Base-by-base conservation (phyloP, 2,329 filamentous ascomycete species). In the Leptographium flavum region DNA sequence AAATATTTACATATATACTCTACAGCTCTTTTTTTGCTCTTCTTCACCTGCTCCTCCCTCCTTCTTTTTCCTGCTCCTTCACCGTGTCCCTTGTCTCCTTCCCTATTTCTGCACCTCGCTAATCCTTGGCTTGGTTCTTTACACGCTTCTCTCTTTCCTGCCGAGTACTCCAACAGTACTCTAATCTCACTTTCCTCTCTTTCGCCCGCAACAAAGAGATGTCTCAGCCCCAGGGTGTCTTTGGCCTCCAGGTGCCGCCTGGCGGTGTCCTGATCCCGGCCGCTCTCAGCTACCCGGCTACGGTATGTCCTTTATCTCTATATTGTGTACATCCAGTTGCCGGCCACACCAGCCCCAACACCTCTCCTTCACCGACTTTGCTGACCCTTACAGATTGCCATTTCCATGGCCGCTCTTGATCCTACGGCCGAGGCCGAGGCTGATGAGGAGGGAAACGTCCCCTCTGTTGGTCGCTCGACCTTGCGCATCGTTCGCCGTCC, bases 341-440 rank as follows among this genome's bases (percentile, higher is more conserved):
- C n/a, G n/a, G n/a, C n/a, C n/a, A n/a, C n/a, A n/a, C 21, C 19
- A 22, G 10, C 7, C 19, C 6, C 9, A 6, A 11, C 35, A 7
- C 21, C 19, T 22, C 21, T 13, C 19, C 19, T 7, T 13, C 19
- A 22, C 7, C 11, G 33, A n/a, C 8, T 40, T 35, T 32, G 30
- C 46, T 49, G 23, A 46, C 45, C 17, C 33, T 14, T 10, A 9
- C 58, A 94, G 88, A 93, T 95, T 69, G 87, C 87, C 63, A 87
- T 98, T 60, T 96, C 88, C 58, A 98, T 98, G 92, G 92, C 93
- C 58, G 92, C 92, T 53, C 82, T 98, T 62, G 90, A 98, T 62
- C 92, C 92, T 47, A 87, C 78, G 58, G 84, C 84, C 56, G 72
- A 78, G 55, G 74, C 80, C 31, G 74, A 86, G 62, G 71, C 71